A percentile compares a stretch with the other conserved stretches of the same genome.
Conservation (phyloP, 2,329 filamentous ascomycete species). For the Aspergillus neoniger region DNA sequence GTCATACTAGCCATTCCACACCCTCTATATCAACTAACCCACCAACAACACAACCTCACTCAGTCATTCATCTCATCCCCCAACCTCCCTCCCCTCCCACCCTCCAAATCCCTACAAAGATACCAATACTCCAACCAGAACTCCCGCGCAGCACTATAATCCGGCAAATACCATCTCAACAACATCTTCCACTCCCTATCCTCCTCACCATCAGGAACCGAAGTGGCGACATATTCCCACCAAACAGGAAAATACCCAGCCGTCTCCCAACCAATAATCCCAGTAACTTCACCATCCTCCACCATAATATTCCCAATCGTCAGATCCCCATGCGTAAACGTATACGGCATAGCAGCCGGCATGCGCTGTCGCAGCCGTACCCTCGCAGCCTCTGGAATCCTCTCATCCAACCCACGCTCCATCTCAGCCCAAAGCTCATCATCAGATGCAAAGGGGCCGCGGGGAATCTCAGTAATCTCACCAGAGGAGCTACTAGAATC, state of each 20-base stretch:
- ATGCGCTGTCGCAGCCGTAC: slow-evolving; percentile 18
- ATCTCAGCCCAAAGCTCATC: slow-evolving; percentile 17
- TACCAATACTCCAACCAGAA: slow-evolving; percentile 24
- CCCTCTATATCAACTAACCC: no score
- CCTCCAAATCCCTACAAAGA: slow-evolving; percentile 15
- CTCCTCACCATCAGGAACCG: slow-evolving; percentile 19
- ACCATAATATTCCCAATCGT: slow-evolving; percentile 44
- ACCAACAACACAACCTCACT: no score
- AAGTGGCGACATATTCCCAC: slow-evolving; percentile 33
- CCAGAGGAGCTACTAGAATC: no score
- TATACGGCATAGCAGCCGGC: slow-evolving; percentile 29
- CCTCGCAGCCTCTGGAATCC: slow-evolving; percentile 1
- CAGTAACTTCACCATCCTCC: slow-evolving; percentile 37
- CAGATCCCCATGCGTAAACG: slow-evolving; percentile 46
- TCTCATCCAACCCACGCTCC: slow-evolving; percentile 11
- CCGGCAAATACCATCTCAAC: slow-evolving; percentile 21
- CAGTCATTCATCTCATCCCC: no score
- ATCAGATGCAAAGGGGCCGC: slow-evolving; percentile 15
- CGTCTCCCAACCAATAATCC: slow-evolving; percentile 46
- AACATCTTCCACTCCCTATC: slow-evolving; percentile 24
- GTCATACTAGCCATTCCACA: no score
- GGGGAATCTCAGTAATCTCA: no score
- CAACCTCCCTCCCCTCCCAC: no score
- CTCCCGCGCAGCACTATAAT: slow-evolving; percentile 20
- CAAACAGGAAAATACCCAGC: slow-evolving; percentile 44